Percentiles rank a stretch among this genome's conserved stretches.
Evolutionary conservation across 2,329 filamentous ascomycete genomes (phyloP).

Genomic region (Talaromyces pinophilus): DNA sequence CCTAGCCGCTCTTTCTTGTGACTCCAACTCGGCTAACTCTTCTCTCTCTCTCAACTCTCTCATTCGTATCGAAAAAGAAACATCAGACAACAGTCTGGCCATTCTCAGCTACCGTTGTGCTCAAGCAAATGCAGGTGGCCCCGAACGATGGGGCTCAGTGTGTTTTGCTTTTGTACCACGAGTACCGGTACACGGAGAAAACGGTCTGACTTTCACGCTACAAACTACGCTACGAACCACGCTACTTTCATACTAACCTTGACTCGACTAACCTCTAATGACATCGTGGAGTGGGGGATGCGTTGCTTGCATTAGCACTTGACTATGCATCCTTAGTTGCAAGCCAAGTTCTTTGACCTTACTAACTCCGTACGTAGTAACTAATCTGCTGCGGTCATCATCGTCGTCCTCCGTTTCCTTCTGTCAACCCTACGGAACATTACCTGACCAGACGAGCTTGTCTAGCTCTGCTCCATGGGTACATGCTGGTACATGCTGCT

Average conservation of each 20-base stretch:
- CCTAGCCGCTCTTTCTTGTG: neutral
- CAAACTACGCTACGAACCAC: neutral
- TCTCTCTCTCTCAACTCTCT: neutral
- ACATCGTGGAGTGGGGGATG: constrained; percentile 16
- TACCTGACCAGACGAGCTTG: neutral
- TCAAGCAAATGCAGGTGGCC: neutral
- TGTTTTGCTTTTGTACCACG: neutral
- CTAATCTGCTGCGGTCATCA: constrained; percentile 11
- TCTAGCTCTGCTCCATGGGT: neutral
- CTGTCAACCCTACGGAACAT: neutral
- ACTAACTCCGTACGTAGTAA: neutral
- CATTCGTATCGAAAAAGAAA: neutral
- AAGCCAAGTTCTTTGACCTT: constrained; percentile 19
- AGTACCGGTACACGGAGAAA: neutral
- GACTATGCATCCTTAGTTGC: constrained; percentile 12
- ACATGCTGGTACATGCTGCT: neutral
- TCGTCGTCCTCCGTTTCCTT: constrained; percentile 1
- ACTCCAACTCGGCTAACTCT: neutral
- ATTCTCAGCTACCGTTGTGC: constrained; percentile 3
- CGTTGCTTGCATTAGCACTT: constrained; percentile 20
- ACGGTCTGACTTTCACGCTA: constrained; percentile 6
- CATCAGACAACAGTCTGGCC: neutral
- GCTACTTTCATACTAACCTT: neutral
- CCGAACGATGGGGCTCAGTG: constrained; percentile 2
- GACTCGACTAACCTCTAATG: constrained; percentile 2